These are phyloP conservation scores for Mortierella sp. DNA, from an alignment of 371 early-diverging fungal species.

Conservation along the genomic window DNA sequence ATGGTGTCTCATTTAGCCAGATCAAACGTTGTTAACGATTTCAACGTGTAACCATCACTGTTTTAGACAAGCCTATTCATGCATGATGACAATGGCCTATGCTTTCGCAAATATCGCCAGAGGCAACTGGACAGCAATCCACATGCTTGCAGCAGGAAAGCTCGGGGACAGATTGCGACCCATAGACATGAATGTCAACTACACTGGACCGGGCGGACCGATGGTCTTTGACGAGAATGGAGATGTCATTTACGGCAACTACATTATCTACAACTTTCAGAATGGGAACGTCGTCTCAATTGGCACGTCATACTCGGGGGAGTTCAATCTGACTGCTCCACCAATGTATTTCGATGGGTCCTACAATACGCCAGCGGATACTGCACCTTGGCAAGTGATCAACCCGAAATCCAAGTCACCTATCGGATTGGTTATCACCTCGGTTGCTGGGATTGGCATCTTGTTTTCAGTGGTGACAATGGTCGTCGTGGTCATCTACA, in stretches of 20 bases:
- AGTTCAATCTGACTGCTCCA: conserved; percentile 54
- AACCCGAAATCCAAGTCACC: conserved; percentile 62
- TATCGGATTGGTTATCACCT: conserved; percentile 56
- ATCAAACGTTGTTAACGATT: background rate
- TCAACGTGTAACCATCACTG: too few relatives aligned
- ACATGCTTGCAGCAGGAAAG: conserved; percentile 54
- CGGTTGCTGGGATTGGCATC: conserved; percentile 58
- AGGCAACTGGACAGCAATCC: conserved; percentile 48
- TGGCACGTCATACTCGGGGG: conserved; percentile 60
- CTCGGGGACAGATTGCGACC: conserved; percentile 58
- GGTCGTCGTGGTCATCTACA: conserved; percentile 58
- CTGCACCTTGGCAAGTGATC: conserved; percentile 60
- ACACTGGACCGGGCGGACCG: conserved; percentile 69
- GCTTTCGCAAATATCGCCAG: conserved; percentile 55
- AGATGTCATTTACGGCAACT: conserved; percentile 65
- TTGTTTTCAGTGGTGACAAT: conserved; percentile 58
- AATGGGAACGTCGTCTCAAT: conserved; percentile 54
- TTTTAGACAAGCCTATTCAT: conserved; percentile 53
- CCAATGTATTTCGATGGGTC: conserved; percentile 69
- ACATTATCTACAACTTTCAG: conserved; percentile 65
- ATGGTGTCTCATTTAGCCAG: background rate
- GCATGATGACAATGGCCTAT: conserved; percentile 70
- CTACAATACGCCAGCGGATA: conserved; percentile 60
- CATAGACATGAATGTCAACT: conserved; percentile 60
- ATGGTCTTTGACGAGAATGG: conserved; percentile 66